These are phyloP conservation scores for Lepiota venenata DNA, from an alignment of 768 basidiomycete species.

Conservation along the genomic window DNA sequence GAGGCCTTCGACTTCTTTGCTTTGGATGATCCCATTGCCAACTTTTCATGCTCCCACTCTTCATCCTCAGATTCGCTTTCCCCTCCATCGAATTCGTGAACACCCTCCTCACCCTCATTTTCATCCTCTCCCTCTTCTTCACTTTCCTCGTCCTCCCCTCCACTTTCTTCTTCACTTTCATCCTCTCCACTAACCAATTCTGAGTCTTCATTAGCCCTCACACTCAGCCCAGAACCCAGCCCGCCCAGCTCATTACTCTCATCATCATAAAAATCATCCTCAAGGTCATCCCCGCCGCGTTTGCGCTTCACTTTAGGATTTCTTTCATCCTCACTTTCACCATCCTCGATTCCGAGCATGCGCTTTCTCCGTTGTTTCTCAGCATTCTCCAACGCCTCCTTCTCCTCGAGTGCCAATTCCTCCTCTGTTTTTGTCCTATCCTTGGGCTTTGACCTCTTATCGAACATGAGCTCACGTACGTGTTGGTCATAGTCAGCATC, in stretches of 20 bases:
- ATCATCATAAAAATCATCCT: conserved; percentile 73
- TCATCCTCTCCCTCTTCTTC: conserved; percentile 34
- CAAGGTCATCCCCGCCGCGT: conserved; percentile 81
- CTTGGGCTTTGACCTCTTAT: conserved; percentile 90
- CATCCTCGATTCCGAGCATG: conserved; percentile 81
- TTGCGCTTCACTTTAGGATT: conserved; percentile 41
- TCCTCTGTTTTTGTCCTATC: conserved; percentile 97
- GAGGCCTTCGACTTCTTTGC: conserved; percentile 32
- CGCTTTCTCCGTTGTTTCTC: conserved; percentile 75
- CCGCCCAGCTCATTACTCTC: conserved; percentile 39
- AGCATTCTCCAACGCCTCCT: conserved; percentile 80
- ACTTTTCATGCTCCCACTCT: conserved; percentile 46
- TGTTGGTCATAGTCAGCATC: conserved; percentile 86
- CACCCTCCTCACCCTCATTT: conserved; percentile 32
- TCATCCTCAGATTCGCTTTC: conserved; percentile 33
- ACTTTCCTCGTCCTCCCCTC: conserved; percentile 36
- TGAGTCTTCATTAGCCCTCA: conserved; percentile 24
- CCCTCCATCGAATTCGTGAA: conserved; percentile 27
- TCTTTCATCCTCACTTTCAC: conserved; percentile 57
- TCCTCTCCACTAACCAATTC: conserved; percentile 32
- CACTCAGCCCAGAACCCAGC: conserved; percentile 39
- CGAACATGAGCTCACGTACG: conserved; percentile 91
- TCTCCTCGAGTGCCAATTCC: conserved; percentile 86
- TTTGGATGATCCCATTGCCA: conserved; percentile 26
- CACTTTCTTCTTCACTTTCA: conserved; percentile 31